Conservation (phyloP, 176 grass and related monocot species). For the Cenchrus americanus region DNA sequence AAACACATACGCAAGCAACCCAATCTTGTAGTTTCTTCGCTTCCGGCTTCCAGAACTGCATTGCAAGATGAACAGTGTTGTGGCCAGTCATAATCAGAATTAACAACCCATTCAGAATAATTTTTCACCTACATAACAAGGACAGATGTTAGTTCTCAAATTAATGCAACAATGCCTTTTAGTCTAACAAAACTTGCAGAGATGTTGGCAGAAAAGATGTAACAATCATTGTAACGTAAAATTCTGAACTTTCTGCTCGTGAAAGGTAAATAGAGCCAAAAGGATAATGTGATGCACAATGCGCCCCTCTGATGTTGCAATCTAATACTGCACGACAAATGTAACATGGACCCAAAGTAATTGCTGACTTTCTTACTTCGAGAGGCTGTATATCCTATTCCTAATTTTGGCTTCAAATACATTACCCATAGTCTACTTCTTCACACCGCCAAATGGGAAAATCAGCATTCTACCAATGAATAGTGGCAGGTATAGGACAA, state of each 20-base stretch:
- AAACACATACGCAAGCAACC: constrained; percentile 94
- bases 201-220: constrained; percentile 4
- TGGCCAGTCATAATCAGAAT: constrained; percentile 97
- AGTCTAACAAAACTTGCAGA: background rate
- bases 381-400: background rate
- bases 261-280: constrained; percentile 14
- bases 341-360: background rate
- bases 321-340: constrained; percentile 1
- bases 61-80: constrained; percentile 90
- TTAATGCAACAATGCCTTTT: background rate
- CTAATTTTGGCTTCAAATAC: background rate
- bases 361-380: constrained; percentile 13
- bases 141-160: constrained; percentile 33
- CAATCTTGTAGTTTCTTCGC: constrained; percentile 81
- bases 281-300: constrained; percentile 13
- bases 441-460: background rate
- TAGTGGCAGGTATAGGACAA: background rate
- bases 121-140: constrained; percentile 82
- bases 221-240: background rate
- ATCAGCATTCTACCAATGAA: background rate
- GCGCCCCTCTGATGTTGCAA: background rate
- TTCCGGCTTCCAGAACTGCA: constrained; percentile 71
- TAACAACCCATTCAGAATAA: constrained; percentile 99
- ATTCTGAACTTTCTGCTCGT: background rate
- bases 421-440: background rate